These are phyloP conservation scores for Daldinia eschscholtzii DNA, from an alignment of 2,329 filamentous ascomycete genomes.

Conservation along the genomic window DNA sequence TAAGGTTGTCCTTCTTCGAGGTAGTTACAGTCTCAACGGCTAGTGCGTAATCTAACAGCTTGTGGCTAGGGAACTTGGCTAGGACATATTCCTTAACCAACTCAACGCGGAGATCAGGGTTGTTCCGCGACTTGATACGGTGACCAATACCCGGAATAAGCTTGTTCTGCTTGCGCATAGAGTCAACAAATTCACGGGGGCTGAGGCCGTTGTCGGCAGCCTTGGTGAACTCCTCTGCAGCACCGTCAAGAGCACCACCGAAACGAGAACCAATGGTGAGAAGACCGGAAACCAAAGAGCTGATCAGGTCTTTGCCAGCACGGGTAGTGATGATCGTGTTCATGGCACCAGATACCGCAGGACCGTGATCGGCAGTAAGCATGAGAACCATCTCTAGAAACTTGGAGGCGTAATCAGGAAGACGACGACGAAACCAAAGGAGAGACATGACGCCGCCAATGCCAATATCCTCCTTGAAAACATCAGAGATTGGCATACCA, in stretches of 20 bases:
- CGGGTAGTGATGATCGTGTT: slow-evolving; percentile 99
- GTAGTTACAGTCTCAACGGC: slow-evolving; percentile 98
- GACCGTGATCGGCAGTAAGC: slow-evolving; percentile 99
- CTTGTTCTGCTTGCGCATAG: slow-evolving; percentile 99
- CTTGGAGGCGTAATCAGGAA: slow-evolving; percentile 95
- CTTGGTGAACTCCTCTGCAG: slow-evolving; percentile 98
- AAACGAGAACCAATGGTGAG: slow-evolving; percentile 98
- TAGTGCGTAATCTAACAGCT: slow-evolving; percentile 98
- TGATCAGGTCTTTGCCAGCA: slow-evolving; percentile 99
- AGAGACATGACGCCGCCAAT: slow-evolving; percentile 99
- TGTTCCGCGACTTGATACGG: slow-evolving; percentile 99
- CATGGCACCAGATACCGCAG: slow-evolving; percentile 99
- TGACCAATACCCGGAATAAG: slow-evolving; percentile 99
- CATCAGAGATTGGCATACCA: slow-evolving; percentile 99
- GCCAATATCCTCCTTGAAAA: slow-evolving; percentile 98
- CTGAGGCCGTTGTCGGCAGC: slow-evolving; percentile 98
- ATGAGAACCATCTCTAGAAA: slow-evolving; percentile 99
- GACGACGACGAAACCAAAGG: slow-evolving; percentile 98
- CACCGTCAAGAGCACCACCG: slow-evolving; percentile 97
- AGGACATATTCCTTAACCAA: slow-evolving; percentile 99
- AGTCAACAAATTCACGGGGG: slow-evolving; percentile 98
- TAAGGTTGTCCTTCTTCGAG: slow-evolving; percentile 99
- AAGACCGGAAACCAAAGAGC: slow-evolving; percentile 93
- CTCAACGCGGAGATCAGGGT: slow-evolving; percentile 99
- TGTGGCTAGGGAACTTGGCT: slow-evolving; percentile 97